A percentile compares a stretch with the other conserved stretches of the same genome.
Conservation (phyloP, 805 yeast genomes). For the Jamesozyma rosinii region DNA sequence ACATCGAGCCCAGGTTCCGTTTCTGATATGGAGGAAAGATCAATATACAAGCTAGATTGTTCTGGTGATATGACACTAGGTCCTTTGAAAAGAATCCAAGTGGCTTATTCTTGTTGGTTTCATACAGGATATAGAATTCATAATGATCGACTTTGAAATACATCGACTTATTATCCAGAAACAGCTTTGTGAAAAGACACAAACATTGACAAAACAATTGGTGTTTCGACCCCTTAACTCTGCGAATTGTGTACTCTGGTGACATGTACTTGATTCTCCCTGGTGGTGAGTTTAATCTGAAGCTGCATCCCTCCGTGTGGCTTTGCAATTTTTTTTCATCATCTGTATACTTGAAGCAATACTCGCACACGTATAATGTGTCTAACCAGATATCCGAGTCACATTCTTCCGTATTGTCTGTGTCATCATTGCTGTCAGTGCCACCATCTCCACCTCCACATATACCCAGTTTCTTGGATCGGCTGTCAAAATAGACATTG, state of each 20-base stretch:
- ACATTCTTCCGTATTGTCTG: slow-evolving; percentile 10
- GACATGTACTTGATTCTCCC: slow-evolving; percentile 68
- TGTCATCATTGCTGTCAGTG: neutral
- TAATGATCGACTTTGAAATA: slow-evolving; percentile 71
- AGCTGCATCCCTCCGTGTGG: slow-evolving; percentile 44
- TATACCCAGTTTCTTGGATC: slow-evolving; percentile 6
- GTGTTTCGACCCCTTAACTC: slow-evolving; percentile 57
- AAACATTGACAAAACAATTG: slow-evolving; percentile 70
- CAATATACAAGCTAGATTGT: slow-evolving; percentile 84
- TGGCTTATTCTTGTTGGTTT: slow-evolving; percentile 39
- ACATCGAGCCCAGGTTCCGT: slow-evolving; percentile 61
- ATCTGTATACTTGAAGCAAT: slow-evolving; percentile 75
- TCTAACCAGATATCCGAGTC: slow-evolving; percentile 42
- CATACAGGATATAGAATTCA: slow-evolving; percentile 69
- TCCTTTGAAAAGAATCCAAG: slow-evolving; percentile 94
- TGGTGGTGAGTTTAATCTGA: slow-evolving; percentile 39
- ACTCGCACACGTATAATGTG: slow-evolving; percentile 61
- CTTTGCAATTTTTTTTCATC: slow-evolving; percentile 33
- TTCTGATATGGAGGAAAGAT: slow-evolving; percentile 90
- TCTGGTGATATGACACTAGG: slow-evolving; percentile 59
- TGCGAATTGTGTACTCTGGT: slow-evolving; percentile 46
- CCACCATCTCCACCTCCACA: slow-evolving; percentile 3
- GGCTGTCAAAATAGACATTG: slow-evolving; percentile 57
- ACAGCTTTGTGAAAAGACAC: slow-evolving; percentile 77
- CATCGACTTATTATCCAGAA: slow-evolving; percentile 81